Percentiles rank a stretch among this genome's conserved stretches.
Conservation (phyloP, 2,329 filamentous ascomycete genomes). For the Metarhizium brunneum region DNA sequence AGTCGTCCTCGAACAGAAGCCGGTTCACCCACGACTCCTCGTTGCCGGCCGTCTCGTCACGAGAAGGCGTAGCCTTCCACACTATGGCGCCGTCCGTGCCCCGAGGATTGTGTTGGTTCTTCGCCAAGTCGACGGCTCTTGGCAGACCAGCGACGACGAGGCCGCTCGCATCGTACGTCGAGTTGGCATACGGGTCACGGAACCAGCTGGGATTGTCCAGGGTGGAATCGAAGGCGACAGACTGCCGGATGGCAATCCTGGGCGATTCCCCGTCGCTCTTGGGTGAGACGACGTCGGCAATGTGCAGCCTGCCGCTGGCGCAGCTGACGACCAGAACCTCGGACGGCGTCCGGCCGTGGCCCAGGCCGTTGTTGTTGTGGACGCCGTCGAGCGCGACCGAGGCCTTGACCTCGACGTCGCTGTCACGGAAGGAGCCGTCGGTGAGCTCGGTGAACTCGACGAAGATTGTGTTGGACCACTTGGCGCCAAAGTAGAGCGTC, state of each 20-base stretch:
- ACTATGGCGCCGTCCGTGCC: slow-evolving; percentile 36
- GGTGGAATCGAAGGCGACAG: slow-evolving; percentile 31
- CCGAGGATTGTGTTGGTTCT: slow-evolving; percentile 19
- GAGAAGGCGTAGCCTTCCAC: slow-evolving; percentile 24
- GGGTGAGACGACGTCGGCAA: slow-evolving; percentile 20
- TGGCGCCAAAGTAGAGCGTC: slow-evolving; percentile 27
- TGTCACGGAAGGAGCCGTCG: slow-evolving; percentile 10
- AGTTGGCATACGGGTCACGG: slow-evolving; percentile 37
- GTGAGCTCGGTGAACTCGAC: slow-evolving; percentile 25
- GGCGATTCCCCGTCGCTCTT: slow-evolving; percentile 8
- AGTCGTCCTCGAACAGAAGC: slow-evolving; percentile 51
- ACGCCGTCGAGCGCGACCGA: slow-evolving; percentile 33
- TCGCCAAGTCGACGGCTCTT: slow-evolving; percentile 26
- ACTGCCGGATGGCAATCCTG: slow-evolving; percentile 25
- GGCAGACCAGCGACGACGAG: slow-evolving; percentile 41
- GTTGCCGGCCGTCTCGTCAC: not conserved
- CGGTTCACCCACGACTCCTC: slow-evolving; percentile 29
- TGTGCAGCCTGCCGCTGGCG: slow-evolving; percentile 35
- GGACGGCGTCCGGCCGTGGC: slow-evolving; percentile 30
- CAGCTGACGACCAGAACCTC: slow-evolving; percentile 36
- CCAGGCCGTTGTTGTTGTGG: slow-evolving; percentile 48
- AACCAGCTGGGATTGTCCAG: slow-evolving; percentile 53
- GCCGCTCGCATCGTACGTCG: slow-evolving; percentile 39
- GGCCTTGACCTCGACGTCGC: slow-evolving; percentile 28
- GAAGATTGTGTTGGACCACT: slow-evolving; percentile 41